phyloP scores from a whole-genome alignment of 2,329 filamentous ascomycete genomes.

The Emergomyces pasteurianus region DNA sequence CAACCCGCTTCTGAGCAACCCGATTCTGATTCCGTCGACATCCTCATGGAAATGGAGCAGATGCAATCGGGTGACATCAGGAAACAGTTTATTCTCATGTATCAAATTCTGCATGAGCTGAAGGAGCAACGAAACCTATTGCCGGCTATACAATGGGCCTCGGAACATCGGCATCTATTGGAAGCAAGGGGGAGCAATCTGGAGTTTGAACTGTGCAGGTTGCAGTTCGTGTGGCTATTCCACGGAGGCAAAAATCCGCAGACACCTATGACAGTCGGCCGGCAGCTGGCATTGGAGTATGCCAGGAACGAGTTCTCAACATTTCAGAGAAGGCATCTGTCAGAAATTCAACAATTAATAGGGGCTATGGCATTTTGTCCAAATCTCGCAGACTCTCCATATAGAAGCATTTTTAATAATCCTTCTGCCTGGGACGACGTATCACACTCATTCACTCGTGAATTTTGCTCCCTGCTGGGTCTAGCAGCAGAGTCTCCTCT shows the following conservation, averaged over 20 bases:
- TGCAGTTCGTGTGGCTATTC: slow-evolving; percentile 86
- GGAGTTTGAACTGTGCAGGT: slow-evolving; percentile 83
- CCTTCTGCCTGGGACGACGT: slow-evolving; percentile 70
- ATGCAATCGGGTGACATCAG: slow-evolving; percentile 59
- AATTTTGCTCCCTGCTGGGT: slow-evolving; percentile 86
- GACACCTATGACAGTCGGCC: slow-evolving; percentile 12
- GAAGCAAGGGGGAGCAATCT: slow-evolving; percentile 80
- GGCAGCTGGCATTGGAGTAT: slow-evolving; percentile 56
- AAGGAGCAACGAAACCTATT: slow-evolving; percentile 58
- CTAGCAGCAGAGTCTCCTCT: slow-evolving; percentile 85
- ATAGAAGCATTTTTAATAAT: slow-evolving; percentile 64
- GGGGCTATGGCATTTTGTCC: slow-evolving; percentile 68
- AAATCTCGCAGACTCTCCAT: slow-evolving; percentile 67
- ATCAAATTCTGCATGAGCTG: slow-evolving; percentile 70
- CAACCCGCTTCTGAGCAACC: slow-evolving; percentile 18
- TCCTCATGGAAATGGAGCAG: slow-evolving; percentile 42
- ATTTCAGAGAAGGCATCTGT: slow-evolving; percentile 63
- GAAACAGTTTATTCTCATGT: slow-evolving; percentile 77
- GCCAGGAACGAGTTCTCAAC: slow-evolving; percentile 60
- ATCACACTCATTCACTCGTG: slow-evolving; percentile 74
- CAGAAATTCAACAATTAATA: slow-evolving; percentile 70
- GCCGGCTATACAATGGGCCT: slow-evolving; percentile 81
- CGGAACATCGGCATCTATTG: slow-evolving; percentile 55
- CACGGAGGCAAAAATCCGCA: slow-evolving; percentile 40
- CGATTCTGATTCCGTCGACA: slow-evolving; percentile 27